Evolutionary conservation across 2,329 filamentous ascomycete genomes (phyloP), one percentile per base, ranked within the genome.

Genomic region (Ascochyta pisi): DNA sequence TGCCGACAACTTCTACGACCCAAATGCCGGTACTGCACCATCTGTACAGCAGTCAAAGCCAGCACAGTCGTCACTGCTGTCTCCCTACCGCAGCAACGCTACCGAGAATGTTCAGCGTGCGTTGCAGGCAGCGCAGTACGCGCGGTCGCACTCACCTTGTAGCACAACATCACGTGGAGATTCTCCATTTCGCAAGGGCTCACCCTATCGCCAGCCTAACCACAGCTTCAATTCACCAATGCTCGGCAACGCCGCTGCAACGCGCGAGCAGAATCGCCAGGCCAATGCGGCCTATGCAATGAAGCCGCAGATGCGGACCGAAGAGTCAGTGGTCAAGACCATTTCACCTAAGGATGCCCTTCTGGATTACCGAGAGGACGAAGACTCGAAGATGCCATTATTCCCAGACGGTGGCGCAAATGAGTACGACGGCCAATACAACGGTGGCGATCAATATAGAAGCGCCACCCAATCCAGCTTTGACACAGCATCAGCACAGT

Each of bases 321-420:
- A 82, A 23, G 74, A 77, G 57, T 67, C 78, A 39, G 65, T 76
- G n/a, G 83, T 86, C 1, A 91, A 91, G 76, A 96, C 94, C 0
- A 96, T 99, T 42, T 98, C 94, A 1, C 95, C 94, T 23, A 96
- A 96, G 77, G 94, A 98, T 68, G 91, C 93, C 1, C 78, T 96
- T 57, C 78, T 97, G 45, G 93, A 97, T 57, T 96, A 93, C 71
- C 85, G 89, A 58, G 91, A 95, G 35, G 76, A 81, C 0, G 90
- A 93, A 16, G 88, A 89, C 43, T 78, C 84, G 4, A 86, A 86
- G 56, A 86, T 89, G 66, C 87, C 91, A 12, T 78, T 96, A 19
- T 96, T 96, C 70, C 85, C 90, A 3, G 81, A 84, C 1, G 81
- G 84, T 50, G 81, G 85, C 38, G 73, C 80, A 41, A 78, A 77